A percentile compares a stretch with the other conserved stretches of the same genome.
These are phyloP conservation scores for Xeromyces bisporus DNA, from an alignment of 495 filamentous ascomycete genomes.

Conservation along the genomic window DNA sequence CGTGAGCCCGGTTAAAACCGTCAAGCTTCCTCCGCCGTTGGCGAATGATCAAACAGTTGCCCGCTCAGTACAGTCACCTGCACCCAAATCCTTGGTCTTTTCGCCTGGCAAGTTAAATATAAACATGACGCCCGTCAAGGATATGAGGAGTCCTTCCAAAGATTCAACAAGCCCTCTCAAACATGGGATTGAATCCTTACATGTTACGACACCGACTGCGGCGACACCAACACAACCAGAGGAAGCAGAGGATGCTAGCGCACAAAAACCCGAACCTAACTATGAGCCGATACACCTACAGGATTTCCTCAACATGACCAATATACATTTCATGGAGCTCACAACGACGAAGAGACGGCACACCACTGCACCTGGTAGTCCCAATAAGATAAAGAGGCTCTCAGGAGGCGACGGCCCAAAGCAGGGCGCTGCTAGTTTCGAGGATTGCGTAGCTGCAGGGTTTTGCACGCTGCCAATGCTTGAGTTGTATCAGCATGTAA, in stretches of 20 bases:
- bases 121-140: conserved; percentile 21
- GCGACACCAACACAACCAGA: conserved; percentile 10
- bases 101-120: conserved; percentile 20
- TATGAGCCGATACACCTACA: conserved; percentile 67
- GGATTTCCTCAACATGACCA: conserved; percentile 87
- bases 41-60: conserved; percentile 45
- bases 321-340: conserved; percentile 93
- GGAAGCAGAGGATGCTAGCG: conserved; percentile 5
- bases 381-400: conserved; percentile 16
- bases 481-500: conserved; percentile 83
- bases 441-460: conserved; percentile 70
- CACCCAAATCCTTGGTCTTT: conserved; percentile 15
- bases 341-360: conserved; percentile 80
- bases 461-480: conserved; percentile 85
- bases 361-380: conserved; percentile 49
- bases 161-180: conserved; percentile 12
- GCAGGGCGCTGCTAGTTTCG: conserved; percentile 32
- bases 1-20: conserved; percentile 61
- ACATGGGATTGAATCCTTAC: conserved; percentile 9
- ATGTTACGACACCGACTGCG: conserved; percentile 10
- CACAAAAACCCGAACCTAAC: conserved; percentile 16
- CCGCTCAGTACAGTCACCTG: conserved; percentile 35
- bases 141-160: conserved; percentile 5
- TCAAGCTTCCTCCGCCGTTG: conserved; percentile 48
- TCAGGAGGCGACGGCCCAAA: conserved; percentile 29